Evolutionary conservation across 768 basidiomycete species (phyloP), one percentile per base, ranked within the genome.

Genomic region (Filobasidium floriforme): DNA sequence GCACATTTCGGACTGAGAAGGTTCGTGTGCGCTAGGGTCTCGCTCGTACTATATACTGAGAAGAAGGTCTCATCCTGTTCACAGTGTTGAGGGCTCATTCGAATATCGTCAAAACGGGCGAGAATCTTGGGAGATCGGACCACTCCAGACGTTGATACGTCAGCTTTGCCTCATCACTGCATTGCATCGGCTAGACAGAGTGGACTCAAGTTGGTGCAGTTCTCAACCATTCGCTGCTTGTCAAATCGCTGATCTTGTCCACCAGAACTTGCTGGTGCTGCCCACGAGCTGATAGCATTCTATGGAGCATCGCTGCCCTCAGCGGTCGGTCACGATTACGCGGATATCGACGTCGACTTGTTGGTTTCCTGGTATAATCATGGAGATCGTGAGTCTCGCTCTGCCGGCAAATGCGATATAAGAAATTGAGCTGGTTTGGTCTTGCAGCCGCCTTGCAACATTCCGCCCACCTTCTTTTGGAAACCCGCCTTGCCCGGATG

Each of bases 401-500:
- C 26, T 7, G 12, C 24, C 2, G 19, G 19, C 18, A 19, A 22
- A 7, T 24, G 11, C 18, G 7, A 22, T 15, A 26, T 18, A 41
- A 26, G 22, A 57, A n/a, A 61, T 18, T 69, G 46, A 14, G 32
- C 57, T 40, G 52, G 54, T 60, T 69, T 54, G n/a, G 18, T 7
- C 5, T 0, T 26, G 52, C 73, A 89, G 88, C 80, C 62, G 90
- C 94, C 64, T 75, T 92, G 0, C 86, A 90, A 52, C 85, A 86
- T 60, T 86, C 92, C 0, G 87, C 90, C 10, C 83, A 88, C 59
- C 77, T 86, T 1, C 80, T 94, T 1, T 92, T 97, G 65, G 89
- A 91, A 51, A 84, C 90, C 1, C 83, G 85, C 0, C 80, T 93
- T 0, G 83, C 84, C 9, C 81, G 83, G 46, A 78, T 92, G 69